Base-by-base conservation (phyloP, 371 early-diverging fungal genomes). In the Apophysomyces trapeziformis region DNA sequence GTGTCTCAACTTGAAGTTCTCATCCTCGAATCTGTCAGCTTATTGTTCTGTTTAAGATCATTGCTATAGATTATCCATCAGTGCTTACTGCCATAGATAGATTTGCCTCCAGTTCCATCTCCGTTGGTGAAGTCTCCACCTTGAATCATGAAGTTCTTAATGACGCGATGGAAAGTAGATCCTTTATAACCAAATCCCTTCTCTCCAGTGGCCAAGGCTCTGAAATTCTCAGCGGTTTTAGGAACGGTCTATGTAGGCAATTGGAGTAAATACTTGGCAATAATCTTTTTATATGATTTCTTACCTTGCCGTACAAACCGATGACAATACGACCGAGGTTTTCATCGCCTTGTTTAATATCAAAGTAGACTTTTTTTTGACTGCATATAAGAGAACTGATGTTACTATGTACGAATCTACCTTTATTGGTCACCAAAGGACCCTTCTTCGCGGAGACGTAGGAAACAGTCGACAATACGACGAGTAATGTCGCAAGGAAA, bases 51-150 rank as follows among this genome's bases (percentile, higher is more conserved):
- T 21, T 37, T 13, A 38, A 37, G 26, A 32, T 26, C 6, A 5
- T 2, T 37, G 14, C 6, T 26, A 2, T 26, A 26, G 32, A 26
- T 26, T 26, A 26, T 26, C 32, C 32, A 26, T 26, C 32, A 26
- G 13, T 38, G 60, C 67, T 66, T 62, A 66, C 63, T 60, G n/a
- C 57, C 99, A 77, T 96, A 99, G 77, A 98, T 96, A 38, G 95
- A 94, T 73, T 94, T 92, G 59, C 99, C 97, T 69, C 99, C 99
- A 60, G 96, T 96, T 63, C 98, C 98, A 76, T 97, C 89, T 66
- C 82, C 78, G 9, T 80, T 80, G 61, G 92, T 92, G 59, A 93
- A 91, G 67, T 95, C 93, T 71, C 94, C 94, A 72, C 93, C 85
- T 69, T 85, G 94, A 70, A 93, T 91, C 94, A 93, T 94, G 70